Percentiles rank a stretch among this genome's conserved stretches.
Conservation (phyloP, 176 grass and related monocot genomes). For the Musa beccarii region DNA sequence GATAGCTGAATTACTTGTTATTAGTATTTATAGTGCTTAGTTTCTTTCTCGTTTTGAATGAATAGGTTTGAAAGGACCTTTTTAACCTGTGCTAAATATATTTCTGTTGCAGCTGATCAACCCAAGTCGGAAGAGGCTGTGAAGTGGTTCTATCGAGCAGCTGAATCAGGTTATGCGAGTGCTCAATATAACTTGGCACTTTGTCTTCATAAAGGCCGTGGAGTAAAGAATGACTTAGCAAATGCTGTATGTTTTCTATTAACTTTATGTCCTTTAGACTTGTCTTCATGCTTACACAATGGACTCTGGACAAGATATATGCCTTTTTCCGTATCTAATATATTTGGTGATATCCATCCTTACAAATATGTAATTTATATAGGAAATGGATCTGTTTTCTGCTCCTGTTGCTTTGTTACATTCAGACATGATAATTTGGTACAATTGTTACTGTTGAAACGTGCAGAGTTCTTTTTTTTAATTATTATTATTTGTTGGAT, state of each 20-base stretch:
- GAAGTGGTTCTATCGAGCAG: conserved; percentile 58
- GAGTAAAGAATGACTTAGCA: conserved; percentile 35
- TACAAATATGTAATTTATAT: neutral
- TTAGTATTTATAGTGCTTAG: no score
- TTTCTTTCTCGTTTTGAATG: no score
- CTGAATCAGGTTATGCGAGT: conserved; percentile 40
- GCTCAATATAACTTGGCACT: conserved; percentile 70
- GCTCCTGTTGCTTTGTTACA: no score
- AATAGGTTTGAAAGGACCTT: neutral
- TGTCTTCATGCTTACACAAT: neutral
- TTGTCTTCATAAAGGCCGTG: conserved; percentile 57
- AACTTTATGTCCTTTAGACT: neutral
- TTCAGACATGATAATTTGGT: no score
- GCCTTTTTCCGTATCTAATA: neutral
- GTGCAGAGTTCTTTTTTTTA: no score
- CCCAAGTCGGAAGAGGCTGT: conserved; percentile 43
- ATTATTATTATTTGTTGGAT: no score
- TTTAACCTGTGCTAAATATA: neutral
- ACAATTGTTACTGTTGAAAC: no score
- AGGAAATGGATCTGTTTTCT: no score
- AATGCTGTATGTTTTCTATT: conserved; percentile 55
- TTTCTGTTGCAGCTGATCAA: conserved; percentile 40
- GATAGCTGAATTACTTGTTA: neutral
- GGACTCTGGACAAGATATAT: no score
- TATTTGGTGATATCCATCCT: neutral